Percentiles rank a stretch among this genome's conserved stretches.
phyloP scores from a whole-genome alignment of 345 rosid species.

The Pistacia atlantica region DNA sequence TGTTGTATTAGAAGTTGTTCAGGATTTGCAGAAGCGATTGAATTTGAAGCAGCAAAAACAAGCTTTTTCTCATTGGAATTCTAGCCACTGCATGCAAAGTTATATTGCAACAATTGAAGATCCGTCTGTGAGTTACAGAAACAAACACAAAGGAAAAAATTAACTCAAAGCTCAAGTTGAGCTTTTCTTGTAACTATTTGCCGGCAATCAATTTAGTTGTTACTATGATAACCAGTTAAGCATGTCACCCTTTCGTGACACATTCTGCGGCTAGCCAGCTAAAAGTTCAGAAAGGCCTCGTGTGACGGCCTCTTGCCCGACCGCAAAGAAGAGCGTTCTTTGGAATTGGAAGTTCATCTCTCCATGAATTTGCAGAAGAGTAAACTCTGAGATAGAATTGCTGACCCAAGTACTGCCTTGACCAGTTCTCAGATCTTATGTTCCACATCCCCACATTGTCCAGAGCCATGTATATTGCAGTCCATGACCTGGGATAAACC shows the following conservation, averaged over 20 bases:
- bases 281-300: conserved; percentile 51
- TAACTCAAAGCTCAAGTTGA: conserved; percentile 27
- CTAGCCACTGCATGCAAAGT: background rate
- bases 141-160: background rate
- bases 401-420: conserved; percentile 87
- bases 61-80: background rate
- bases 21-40: too few relatives aligned
- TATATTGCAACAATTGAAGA: background rate
- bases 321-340: conserved; percentile 89
- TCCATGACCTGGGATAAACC: conserved; percentile 95
- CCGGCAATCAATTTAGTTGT: background rate
- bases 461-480: conserved; percentile 78
- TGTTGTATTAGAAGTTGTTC: too few relatives aligned
- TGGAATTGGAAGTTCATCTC: conserved; percentile 84
- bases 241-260: conserved; percentile 69
- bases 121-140: background rate
- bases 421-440: conserved; percentile 89
- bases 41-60: too few relatives aligned
- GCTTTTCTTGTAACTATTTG: conserved; percentile 30
- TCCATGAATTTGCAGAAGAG: conserved; percentile 63
- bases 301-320: conserved; percentile 72
- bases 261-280: background rate
- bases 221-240: background rate
- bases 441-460: conserved; percentile 99
- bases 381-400: conserved; percentile 85